These are phyloP conservation scores for Vanderwaltozyma verrucispora DNA, from an alignment of 805 yeast genomes.

Conservation along the genomic window DNA sequence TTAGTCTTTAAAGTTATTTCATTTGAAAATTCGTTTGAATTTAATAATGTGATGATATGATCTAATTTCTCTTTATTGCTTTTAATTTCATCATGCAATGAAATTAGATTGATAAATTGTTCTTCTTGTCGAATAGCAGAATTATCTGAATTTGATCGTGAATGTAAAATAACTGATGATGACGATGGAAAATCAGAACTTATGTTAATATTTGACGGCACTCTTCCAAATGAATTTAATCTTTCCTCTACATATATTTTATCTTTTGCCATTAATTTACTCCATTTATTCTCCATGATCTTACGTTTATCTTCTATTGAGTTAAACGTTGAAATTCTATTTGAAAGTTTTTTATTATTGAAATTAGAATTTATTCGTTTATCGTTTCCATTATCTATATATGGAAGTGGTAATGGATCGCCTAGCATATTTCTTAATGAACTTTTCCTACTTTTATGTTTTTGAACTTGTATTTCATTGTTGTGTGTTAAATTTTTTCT, in stretches of 20 bases:
- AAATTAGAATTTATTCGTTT: background rate
- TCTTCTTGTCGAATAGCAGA: too few relatives aligned
- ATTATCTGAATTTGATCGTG: background rate
- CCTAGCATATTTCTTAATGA: conserved; percentile 21
- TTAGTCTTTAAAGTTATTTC: background rate
- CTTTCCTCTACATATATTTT: background rate
- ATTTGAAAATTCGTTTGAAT: background rate
- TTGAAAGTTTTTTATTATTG: conserved; percentile 1
- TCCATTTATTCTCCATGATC: conserved; percentile 9
- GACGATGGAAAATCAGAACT: too few relatives aligned
- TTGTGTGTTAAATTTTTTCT: background rate
- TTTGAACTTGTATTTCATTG: background rate
- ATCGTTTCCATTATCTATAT: conserved; percentile 9
- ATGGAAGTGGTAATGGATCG: conserved; percentile 33
- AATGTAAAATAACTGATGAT: background rate
- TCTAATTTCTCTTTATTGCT: conserved; percentile 20
- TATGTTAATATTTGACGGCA: too few relatives aligned
- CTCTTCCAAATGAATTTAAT: background rate
- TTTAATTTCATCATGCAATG: conserved; percentile 12
- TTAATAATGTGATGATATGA: conserved; percentile 14
- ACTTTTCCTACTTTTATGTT: background rate
- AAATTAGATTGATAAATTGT: background rate
- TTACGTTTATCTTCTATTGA: conserved; percentile 11
- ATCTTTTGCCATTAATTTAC: background rate
- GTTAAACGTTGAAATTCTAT: background rate